Percentiles rank a stretch among this genome's conserved stretches.
These are phyloP conservation scores for Hydnum rufescens DNA, from an alignment of 768 basidiomycete species.

Conservation along the genomic window DNA sequence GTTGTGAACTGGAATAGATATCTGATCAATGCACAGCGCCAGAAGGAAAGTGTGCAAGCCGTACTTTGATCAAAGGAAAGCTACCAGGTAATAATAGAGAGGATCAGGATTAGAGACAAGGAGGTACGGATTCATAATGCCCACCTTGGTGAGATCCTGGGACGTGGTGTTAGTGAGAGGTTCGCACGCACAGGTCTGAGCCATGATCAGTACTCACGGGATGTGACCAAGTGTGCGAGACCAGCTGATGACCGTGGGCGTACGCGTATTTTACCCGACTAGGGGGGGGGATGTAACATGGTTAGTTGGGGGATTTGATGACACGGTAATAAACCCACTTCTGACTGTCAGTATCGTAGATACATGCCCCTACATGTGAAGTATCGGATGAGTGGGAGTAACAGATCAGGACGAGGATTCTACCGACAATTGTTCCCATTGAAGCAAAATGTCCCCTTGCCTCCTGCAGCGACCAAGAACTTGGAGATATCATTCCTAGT, in stretches of 20 bases:
- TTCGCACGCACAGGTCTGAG: background rate
- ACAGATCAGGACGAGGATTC: background rate
- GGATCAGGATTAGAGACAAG: too few relatives aligned
- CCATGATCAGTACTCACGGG: background rate
- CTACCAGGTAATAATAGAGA: background rate
- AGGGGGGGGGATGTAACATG: background rate
- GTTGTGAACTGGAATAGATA: constrained; percentile 2
- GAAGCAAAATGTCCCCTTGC: constrained; percentile 12
- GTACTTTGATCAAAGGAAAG: background rate
- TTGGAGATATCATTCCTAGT: background rate
- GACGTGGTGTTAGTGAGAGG: background rate
- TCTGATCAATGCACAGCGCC: background rate
- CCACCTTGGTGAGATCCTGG: background rate
- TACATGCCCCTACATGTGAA: constrained; percentile 6
- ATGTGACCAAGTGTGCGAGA: constrained; percentile 6
- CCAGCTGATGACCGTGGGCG: constrained; percentile 5
- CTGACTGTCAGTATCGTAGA: constrained; percentile 10
- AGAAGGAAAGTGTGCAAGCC: background rate
- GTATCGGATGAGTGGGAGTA: background rate
- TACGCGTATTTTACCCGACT: background rate
- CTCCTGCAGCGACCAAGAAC: background rate
- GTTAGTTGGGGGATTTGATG: background rate
- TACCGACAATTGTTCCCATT: constrained; percentile 2
- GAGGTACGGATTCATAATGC: background rate
- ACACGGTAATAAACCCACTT: background rate